Evolutionary conservation across 2,329 filamentous ascomycete species (phyloP).

Genomic region (Monosporascus sp.): DNA sequence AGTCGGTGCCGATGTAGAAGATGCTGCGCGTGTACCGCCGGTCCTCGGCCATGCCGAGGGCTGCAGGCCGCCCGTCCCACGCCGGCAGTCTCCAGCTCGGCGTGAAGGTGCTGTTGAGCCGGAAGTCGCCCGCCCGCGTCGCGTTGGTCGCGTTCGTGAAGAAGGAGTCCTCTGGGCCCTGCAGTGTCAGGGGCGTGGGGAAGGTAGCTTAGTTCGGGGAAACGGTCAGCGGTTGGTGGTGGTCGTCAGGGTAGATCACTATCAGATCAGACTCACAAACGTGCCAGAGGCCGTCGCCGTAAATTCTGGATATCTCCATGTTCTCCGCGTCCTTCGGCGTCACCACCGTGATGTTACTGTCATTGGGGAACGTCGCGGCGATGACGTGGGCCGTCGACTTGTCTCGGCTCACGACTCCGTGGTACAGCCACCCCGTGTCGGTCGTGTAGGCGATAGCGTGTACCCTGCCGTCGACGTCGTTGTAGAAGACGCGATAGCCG

Average conservation of each 20-base stretch:
- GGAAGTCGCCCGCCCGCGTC: conserved; percentile 14
- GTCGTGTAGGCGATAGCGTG: conserved; percentile 28
- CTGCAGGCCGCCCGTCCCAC: conserved; percentile 24
- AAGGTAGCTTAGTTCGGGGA: conserved; percentile 23
- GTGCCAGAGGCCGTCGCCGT: conserved; percentile 26
- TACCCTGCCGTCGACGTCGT: conserved; percentile 26
- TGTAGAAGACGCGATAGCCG: conserved; percentile 35
- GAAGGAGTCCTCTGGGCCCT: conserved; percentile 10
- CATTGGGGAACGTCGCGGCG: conserved; percentile 21
- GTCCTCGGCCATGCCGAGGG: conserved; percentile 27
- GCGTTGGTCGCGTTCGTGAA: conserved; percentile 15
- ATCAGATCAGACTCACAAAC: conserved; percentile 21
- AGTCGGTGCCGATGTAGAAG: conserved; percentile 35
- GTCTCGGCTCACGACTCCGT: conserved; percentile 28
- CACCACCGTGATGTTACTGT: conserved; percentile 30
- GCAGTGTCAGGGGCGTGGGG: conserved; percentile 23
- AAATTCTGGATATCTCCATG: conserved; percentile 26
- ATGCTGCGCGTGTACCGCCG: conserved; percentile 22
- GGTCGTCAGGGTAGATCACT: no score
- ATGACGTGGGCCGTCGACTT: conserved; percentile 23
- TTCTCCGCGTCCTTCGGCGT: conserved; percentile 27
- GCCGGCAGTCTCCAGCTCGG: conserved; percentile 25
- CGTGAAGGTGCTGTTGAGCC: conserved; percentile 10
- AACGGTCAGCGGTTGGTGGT: no score
- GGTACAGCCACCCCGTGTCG: conserved; percentile 23